Evolutionary conservation across 176 grass and related monocot genomes (phyloP).

Genomic region (Pharus latifolius): DNA sequence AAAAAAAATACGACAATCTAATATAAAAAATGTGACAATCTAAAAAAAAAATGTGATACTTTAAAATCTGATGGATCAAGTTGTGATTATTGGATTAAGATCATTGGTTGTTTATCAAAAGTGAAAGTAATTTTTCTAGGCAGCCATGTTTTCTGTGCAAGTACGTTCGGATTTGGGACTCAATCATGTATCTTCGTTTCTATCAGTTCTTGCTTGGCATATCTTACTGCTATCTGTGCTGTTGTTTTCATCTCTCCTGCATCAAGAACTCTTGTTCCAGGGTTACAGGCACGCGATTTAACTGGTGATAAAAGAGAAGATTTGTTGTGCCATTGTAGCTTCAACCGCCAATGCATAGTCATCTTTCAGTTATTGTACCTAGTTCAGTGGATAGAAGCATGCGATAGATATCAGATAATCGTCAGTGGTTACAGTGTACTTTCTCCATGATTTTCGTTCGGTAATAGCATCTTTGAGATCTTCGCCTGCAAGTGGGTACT

Average conservation of each 20-base stretch:
- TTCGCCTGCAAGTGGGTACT: background rate
- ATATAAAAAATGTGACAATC: too few relatives aligned
- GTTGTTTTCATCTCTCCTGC: too few relatives aligned
- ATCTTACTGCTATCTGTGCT: too few relatives aligned
- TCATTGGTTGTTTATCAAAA: too few relatives aligned
- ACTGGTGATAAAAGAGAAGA: background rate
- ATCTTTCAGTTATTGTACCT: background rate
- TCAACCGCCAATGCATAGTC: constrained; percentile 16
- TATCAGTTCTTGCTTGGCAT: too few relatives aligned
- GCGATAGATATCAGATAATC: background rate
- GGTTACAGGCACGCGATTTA: background rate
- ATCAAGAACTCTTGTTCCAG: background rate
- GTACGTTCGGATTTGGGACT: too few relatives aligned
- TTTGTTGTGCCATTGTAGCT: background rate
- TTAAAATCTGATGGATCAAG: too few relatives aligned
- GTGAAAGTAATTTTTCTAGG: background rate
- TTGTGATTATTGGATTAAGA: too few relatives aligned
- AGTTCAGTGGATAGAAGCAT: background rate
- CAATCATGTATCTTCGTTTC: too few relatives aligned
- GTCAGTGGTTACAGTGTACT: background rate
- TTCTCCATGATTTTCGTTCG: background rate
- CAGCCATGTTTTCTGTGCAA: background rate
- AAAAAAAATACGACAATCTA: too few relatives aligned
- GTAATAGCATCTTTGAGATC: background rate
- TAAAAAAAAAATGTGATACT: too few relatives aligned